Percentiles rank a stretch among this genome's conserved stretches.
These are phyloP conservation scores for Aspergillus novofumigatus DNA, from an alignment of 2,329 filamentous ascomycete species.

Conservation along the genomic window DNA sequence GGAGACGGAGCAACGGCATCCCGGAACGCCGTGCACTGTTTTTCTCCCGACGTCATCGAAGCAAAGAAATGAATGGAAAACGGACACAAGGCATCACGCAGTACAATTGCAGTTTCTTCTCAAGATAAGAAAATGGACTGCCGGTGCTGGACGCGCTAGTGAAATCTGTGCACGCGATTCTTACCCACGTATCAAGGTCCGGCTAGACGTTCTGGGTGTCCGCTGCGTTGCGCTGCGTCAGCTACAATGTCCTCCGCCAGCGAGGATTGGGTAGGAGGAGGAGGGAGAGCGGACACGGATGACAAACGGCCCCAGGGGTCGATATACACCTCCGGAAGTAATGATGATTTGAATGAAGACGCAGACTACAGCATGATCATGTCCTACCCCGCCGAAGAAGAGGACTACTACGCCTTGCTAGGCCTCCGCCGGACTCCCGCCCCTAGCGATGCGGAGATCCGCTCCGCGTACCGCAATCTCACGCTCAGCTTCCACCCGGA, in stretches of 20 bases:
- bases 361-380: constrained; percentile 24
- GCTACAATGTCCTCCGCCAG: not conserved
- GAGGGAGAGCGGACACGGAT: not conserved
- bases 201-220: not conserved
- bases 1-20: not conserved
- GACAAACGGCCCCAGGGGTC: not conserved
- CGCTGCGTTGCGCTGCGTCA: too few relatives aligned
- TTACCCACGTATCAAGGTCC: not conserved
- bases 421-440: constrained; percentile 37
- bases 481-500: constrained; percentile 44
- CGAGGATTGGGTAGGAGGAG: not conserved
- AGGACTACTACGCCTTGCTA: constrained; percentile 43
- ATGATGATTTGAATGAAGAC: constrained; percentile 5
- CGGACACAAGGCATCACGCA: not conserved
- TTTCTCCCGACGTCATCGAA: not conserved
- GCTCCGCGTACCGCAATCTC: constrained; percentile 41
- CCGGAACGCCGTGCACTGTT: not conserved
- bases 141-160: not conserved
- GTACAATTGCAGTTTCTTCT: not conserved
- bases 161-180: not conserved
- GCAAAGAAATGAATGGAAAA: not conserved
- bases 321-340: not conserved
- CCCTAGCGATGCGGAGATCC: constrained; percentile 39
- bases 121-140: not conserved
- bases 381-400: constrained; percentile 24